Evolutionary conservation across 2,329 filamentous ascomycete genomes (phyloP).

Genomic region (Emergomyces africanus): DNA sequence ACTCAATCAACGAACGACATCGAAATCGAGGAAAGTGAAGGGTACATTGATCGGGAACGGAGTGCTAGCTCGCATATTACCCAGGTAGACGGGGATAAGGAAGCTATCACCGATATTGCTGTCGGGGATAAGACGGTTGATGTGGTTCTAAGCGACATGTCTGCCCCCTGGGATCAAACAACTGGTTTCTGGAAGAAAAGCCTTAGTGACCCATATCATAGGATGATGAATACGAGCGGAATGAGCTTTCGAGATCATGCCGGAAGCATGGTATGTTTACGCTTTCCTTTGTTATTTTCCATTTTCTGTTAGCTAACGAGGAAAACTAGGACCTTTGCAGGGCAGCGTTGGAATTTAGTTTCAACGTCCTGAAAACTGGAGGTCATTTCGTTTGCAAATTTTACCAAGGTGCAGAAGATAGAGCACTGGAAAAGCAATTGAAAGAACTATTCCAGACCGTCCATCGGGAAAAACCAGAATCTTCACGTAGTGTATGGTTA

Average conservation of each 20-base stretch:
- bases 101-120: conserved; percentile 8
- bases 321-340: conserved; percentile 65
- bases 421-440: conserved; percentile 59
- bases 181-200: conserved; percentile 70
- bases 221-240: conserved; percentile 99
- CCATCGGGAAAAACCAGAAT: conserved; percentile 77
- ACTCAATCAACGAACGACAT: conserved; percentile 5
- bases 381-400: conserved; percentile 97
- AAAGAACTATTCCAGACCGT: conserved; percentile 69
- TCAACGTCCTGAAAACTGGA: conserved; percentile 65
- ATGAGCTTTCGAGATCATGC: conserved; percentile 76
- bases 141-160: conserved; percentile 98
- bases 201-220: conserved; percentile 89
- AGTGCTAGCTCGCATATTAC: conserved; percentile 15
- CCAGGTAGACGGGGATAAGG: conserved; percentile 17
- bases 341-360: conserved; percentile 73
- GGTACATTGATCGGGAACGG: conserved; percentile 17
- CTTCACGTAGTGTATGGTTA: conserved; percentile 63
- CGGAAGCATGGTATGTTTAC: conserved; percentile 70
- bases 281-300: background rate
- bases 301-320: conserved; percentile 3
- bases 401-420: conserved; percentile 84
- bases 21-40: conserved; percentile 9
- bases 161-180: conserved; percentile 80
- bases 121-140: conserved; percentile 51